These are phyloP conservation scores for Daldinia eschscholtzii DNA, from an alignment of 2,329 filamentous ascomycete species.

Conservation along the genomic window DNA sequence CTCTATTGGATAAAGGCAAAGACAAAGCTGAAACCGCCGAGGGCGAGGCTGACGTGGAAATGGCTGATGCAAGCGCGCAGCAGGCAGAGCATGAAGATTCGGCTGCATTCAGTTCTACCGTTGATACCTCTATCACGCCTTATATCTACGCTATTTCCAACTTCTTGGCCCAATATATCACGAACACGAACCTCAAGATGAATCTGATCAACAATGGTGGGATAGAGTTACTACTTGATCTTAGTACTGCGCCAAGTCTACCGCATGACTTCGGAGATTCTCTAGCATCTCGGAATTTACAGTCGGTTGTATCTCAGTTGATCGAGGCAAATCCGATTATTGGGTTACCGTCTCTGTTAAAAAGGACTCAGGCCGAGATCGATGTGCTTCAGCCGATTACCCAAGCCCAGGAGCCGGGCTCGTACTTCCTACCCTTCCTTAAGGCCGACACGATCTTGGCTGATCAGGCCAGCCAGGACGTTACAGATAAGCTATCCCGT, in stretches of 20 bases:
- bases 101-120: constrained; percentile 36
- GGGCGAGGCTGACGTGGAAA: constrained; percentile 70
- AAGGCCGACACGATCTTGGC: constrained; percentile 54
- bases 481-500: constrained; percentile 61
- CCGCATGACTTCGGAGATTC: constrained; percentile 78
- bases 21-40: constrained; percentile 50
- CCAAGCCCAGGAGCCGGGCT: constrained; percentile 61
- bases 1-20: constrained; percentile 55
- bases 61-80: constrained; percentile 67
- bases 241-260: constrained; percentile 84
- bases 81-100: constrained; percentile 42
- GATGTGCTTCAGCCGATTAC: constrained; percentile 76
- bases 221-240: constrained; percentile 84
- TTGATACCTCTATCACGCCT: constrained; percentile 64
- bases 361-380: constrained; percentile 77
- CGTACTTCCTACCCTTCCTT: constrained; percentile 80
- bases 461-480: constrained; percentile 51
- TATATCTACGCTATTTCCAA: constrained; percentile 82
- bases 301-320: constrained; percentile 80
- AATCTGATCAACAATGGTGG: constrained; percentile 84
- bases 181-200: constrained; percentile 77
- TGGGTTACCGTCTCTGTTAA: constrained; percentile 83
- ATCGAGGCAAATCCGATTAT: constrained; percentile 85
- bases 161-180: constrained; percentile 81
- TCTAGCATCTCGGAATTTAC: constrained; percentile 76